Percentiles rank a stretch among this genome's conserved stretches.
Conservation (phyloP, 2,329 filamentous ascomycete species). For the Claviceps monticola region DNA sequence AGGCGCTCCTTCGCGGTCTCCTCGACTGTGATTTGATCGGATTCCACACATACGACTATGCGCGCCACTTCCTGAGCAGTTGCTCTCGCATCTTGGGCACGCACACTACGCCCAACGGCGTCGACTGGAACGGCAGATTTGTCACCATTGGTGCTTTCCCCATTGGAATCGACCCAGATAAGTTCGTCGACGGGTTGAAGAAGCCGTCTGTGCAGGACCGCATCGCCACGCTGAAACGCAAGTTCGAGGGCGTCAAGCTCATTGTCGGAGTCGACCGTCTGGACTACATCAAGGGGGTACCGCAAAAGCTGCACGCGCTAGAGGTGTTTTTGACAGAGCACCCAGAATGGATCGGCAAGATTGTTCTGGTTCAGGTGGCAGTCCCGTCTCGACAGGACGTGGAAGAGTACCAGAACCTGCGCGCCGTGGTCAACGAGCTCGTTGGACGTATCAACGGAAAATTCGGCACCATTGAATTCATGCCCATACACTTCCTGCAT, state of each 20-base stretch:
- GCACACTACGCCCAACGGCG: constrained; percentile 78
- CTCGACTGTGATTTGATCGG: constrained; percentile 91
- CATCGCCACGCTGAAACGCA: constrained; percentile 70
- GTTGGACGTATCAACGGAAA: constrained; percentile 95
- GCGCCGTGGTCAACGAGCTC: constrained; percentile 90
- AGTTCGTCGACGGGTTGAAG: constrained; percentile 80
- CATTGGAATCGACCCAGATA: constrained; percentile 94
- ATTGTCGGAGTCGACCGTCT: constrained; percentile 94
- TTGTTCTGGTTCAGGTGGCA: constrained; percentile 89
- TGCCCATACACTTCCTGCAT: constrained; percentile 97
- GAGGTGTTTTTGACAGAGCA: constrained; percentile 96
- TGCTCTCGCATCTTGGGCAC: constrained; percentile 82
- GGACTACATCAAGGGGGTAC: constrained; percentile 98
- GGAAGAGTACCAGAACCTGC: constrained; percentile 93
- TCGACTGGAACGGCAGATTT: constrained; percentile 78
- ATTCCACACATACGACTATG: constrained; percentile 98
- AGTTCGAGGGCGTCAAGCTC: constrained; percentile 90
- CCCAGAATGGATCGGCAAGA: constrained; percentile 95
- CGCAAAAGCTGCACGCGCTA: constrained; percentile 90
- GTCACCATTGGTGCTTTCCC: constrained; percentile 91
- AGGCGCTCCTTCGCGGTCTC: constrained; percentile 74
- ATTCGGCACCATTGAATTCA: constrained; percentile 95
- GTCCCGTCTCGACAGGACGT: constrained; percentile 92
- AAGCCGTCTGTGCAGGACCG: constrained; percentile 77
- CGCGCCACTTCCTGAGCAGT: constrained; percentile 91